phyloP scores from a whole-genome alignment of 164 flowering plant species.

The Sextonia rubra region DNA sequence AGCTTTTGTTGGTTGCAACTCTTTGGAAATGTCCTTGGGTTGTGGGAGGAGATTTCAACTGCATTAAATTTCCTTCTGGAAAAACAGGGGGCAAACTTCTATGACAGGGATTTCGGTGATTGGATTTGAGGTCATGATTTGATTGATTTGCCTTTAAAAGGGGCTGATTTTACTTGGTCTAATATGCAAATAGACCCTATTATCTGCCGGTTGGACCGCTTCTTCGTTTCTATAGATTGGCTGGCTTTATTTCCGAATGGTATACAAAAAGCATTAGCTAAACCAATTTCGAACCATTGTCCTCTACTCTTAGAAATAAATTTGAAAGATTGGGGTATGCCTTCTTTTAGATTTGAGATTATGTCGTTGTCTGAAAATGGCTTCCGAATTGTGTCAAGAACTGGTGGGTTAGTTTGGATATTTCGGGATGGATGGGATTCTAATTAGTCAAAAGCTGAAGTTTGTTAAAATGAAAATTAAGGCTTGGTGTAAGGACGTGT shows the following conservation, averaged over 20 bases:
- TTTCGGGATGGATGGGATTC: neutral
- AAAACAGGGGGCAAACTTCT: too few species aligned
- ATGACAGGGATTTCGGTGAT: too few species aligned
- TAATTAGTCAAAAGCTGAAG: neutral
- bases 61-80: too few species aligned
- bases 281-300: neutral
- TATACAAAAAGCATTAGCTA: neutral
- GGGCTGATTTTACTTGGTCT: too few species aligned
- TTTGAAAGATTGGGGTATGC: neutral
- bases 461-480: too few species aligned
- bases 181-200: too few species aligned
- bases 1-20: too few species aligned
- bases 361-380: neutral
- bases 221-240: neutral
- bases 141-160: too few species aligned
- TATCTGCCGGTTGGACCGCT: neutral
- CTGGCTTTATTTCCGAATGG: neutral
- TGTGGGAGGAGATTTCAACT: too few species aligned
- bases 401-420: neutral
- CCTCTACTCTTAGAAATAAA: too few species aligned
- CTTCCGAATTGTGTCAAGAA: neutral
- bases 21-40: too few species aligned
- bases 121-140: too few species aligned
- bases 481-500: neutral
- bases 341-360: neutral